These are phyloP conservation scores for Candida frijolesensis DNA, from an alignment of 1,139 yeast genomes.

Conservation along the genomic window DNA sequence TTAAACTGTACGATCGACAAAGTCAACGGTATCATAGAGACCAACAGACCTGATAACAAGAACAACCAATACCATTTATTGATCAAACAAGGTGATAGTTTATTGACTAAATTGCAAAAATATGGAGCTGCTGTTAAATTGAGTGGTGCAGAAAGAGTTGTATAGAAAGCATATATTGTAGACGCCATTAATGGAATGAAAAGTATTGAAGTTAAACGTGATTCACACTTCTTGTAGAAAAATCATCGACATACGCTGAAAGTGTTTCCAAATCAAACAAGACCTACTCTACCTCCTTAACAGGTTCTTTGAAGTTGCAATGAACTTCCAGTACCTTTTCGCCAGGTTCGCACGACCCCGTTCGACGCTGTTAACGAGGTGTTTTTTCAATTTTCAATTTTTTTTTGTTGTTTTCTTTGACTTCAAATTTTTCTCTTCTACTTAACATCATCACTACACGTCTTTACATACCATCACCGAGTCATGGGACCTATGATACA, in stretches of 20 bases:
- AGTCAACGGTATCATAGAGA: slow-evolving; percentile 93
- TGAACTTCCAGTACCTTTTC: no score
- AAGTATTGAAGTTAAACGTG: not conserved
- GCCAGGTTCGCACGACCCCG: no score
- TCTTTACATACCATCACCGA: not conserved
- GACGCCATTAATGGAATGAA: not conserved
- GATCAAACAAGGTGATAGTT: slow-evolving; percentile 89
- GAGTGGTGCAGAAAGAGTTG: slow-evolving; percentile 82
- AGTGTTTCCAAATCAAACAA: no score
- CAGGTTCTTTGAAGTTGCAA: no score
- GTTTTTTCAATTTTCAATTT: not conserved
- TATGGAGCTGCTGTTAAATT: slow-evolving; percentile 97
- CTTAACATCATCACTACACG: not conserved
- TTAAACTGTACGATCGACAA: slow-evolving; percentile 94
- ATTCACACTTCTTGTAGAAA: no score
- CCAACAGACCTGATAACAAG: slow-evolving; percentile 94
- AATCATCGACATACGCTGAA: no score
- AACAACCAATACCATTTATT: slow-evolving; percentile 89
- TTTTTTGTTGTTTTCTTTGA: not conserved
- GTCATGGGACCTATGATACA: slow-evolving; percentile 14
- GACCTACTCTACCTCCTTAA: no score
- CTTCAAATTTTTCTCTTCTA: no score
- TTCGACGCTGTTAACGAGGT: not conserved
- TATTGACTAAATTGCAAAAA: slow-evolving; percentile 92
- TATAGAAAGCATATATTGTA: slow-evolving; percentile 9